A percentile compares a stretch with the other conserved stretches of the same genome.
Evolutionary conservation across 2,329 filamentous ascomycete species (phyloP).

Genomic region (Meredithiella fracta): DNA sequence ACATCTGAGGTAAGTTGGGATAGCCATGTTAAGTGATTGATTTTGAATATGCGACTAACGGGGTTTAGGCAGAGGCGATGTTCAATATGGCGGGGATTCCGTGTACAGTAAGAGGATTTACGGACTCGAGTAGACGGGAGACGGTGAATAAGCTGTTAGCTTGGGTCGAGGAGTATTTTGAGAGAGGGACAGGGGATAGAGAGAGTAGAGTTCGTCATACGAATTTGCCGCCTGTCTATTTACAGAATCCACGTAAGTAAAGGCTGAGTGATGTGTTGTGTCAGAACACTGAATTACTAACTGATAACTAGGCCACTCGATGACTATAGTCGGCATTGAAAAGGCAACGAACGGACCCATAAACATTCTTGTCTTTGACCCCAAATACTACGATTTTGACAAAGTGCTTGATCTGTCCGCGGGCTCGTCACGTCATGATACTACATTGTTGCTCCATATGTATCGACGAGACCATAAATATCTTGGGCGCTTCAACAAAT

Average conservation of each 20-base stretch:
- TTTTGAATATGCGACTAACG: background rate
- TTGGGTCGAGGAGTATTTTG: background rate
- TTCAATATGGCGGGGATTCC: slow-evolving; percentile 52
- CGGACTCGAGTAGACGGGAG: background rate
- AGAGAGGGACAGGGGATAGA: slow-evolving; percentile 23
- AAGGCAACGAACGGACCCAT: slow-evolving; percentile 43
- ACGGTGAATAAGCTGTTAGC: slow-evolving; percentile 3
- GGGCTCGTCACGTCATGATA: background rate
- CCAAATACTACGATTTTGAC: slow-evolving; percentile 22
- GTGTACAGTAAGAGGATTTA: slow-evolving; percentile 25
- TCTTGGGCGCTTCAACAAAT: slow-evolving; percentile 54
- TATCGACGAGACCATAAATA: slow-evolving; percentile 59
- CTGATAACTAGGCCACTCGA: slow-evolving; percentile 53
- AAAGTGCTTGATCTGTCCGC: slow-evolving; percentile 3
- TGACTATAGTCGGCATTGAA: slow-evolving; percentile 80
- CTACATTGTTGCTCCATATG: slow-evolving; percentile 43
- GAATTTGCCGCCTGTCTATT: slow-evolving; percentile 65
- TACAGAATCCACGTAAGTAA: slow-evolving; percentile 57
- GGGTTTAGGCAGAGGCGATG: slow-evolving; percentile 56
- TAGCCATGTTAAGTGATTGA: background rate
- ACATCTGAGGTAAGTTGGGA: slow-evolving; percentile 57
- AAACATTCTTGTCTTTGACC: slow-evolving; percentile 76
- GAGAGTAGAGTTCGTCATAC: slow-evolving; percentile 48
- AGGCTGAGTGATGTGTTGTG: background rate
- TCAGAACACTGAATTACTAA: background rate